Percentiles rank a stretch among this genome's conserved stretches.
Conservation (phyloP, 2,329 filamentous ascomycete species). For the Curvularia sp. region DNA sequence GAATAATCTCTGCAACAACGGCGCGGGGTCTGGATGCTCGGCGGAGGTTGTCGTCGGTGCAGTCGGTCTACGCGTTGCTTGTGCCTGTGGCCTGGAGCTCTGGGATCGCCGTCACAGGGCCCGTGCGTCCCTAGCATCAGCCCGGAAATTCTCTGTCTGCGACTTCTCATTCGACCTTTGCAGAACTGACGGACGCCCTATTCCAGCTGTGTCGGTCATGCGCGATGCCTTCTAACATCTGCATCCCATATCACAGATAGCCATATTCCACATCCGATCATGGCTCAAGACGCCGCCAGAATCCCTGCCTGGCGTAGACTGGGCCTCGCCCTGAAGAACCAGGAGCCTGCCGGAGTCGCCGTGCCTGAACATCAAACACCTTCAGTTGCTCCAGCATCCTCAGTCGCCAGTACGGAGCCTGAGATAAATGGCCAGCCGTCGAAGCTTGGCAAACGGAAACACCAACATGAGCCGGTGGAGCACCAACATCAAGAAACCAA, state of each 20-base stretch:
- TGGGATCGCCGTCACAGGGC: slow-evolving; percentile 30
- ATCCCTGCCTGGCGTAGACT: slow-evolving; percentile 66
- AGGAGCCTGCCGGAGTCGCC: slow-evolving; percentile 49
- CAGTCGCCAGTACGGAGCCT: slow-evolving; percentile 24
- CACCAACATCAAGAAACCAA: slow-evolving; percentile 31
- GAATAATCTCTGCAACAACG: slow-evolving; percentile 35
- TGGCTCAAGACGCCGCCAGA: slow-evolving; percentile 33
- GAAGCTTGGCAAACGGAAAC: slow-evolving; percentile 50
- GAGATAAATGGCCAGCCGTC: slow-evolving; percentile 35
- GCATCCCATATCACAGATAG: slow-evolving; percentile 27
- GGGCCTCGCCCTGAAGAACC: slow-evolving; percentile 66
- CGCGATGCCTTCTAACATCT: slow-evolving; percentile 37
- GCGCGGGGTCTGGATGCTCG: slow-evolving; percentile 31
- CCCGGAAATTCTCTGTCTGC: slow-evolving; percentile 45
- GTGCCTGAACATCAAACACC: slow-evolving; percentile 27
- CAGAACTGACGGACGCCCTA: slow-evolving; percentile 28
- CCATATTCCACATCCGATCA: slow-evolving; percentile 43
- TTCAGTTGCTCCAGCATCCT: slow-evolving; percentile 19
- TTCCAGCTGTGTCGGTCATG: slow-evolving; percentile 48
- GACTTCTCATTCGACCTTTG: slow-evolving; percentile 45
- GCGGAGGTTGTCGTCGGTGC: slow-evolving; percentile 32
- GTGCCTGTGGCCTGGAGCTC: slow-evolving; percentile 43
- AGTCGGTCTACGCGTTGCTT: slow-evolving; percentile 44
- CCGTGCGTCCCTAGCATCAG: slow-evolving; percentile 29
- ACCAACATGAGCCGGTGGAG: slow-evolving; percentile 39